Evolutionary conservation across 495 filamentous ascomycete species (phyloP).

Genomic region (Gamarada debralockiae): DNA sequence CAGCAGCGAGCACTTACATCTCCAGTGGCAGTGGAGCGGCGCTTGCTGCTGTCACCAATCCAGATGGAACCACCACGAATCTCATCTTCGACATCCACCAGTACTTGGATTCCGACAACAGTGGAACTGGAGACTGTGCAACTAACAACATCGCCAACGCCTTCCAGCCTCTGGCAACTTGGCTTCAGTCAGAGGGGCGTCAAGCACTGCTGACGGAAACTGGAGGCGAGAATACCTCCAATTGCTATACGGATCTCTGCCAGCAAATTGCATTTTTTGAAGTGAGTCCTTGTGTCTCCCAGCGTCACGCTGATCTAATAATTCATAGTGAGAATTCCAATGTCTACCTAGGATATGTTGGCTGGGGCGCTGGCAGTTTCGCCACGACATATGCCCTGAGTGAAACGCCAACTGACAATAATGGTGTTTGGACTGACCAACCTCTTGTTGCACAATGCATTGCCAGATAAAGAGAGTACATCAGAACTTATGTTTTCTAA

Average conservation of each 20-base stretch:
- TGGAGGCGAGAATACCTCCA: conserved; percentile 44
- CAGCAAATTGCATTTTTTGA: too few species aligned
- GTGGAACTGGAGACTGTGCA: conserved; percentile 46
- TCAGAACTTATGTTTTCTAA: too few species aligned
- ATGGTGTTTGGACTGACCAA: conserved; percentile 34
- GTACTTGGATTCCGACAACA: conserved; percentile 55
- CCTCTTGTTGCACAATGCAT: conserved; percentile 36
- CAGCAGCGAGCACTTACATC: conserved; percentile 41
- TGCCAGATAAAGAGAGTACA: too few species aligned
- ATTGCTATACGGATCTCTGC: conserved; percentile 38
- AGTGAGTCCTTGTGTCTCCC: too few species aligned
- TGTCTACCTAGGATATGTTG: conserved; percentile 48
- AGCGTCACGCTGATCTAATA: not conserved
- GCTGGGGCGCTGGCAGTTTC: conserved; percentile 51
- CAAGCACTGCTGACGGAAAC: conserved; percentile 50
- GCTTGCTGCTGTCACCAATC: conserved; percentile 48
- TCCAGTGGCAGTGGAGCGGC: conserved; percentile 40
- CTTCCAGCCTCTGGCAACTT: conserved; percentile 44
- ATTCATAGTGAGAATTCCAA: conserved; percentile 42
- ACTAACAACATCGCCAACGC: conserved; percentile 44
- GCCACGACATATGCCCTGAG: conserved; percentile 27
- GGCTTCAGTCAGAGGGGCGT: conserved; percentile 5
- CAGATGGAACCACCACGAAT: conserved; percentile 45
- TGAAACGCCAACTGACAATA: conserved; percentile 39
- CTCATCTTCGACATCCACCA: conserved; percentile 54